Evolutionary conservation across 805 yeast species (phyloP), one percentile per base, ranked within the genome.

Genomic region (Candida nanaspora): DNA sequence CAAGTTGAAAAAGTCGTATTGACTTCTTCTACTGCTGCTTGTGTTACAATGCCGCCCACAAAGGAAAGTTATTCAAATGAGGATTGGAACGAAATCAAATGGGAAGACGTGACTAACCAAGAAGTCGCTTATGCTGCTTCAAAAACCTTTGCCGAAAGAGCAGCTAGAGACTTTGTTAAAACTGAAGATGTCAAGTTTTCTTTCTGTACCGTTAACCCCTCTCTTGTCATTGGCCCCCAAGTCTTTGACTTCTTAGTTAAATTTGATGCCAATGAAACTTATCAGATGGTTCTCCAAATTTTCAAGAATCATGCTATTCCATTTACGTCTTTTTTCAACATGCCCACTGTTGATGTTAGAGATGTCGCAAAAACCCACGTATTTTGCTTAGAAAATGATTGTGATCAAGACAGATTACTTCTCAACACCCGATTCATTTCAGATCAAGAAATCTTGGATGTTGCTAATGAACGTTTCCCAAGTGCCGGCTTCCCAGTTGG

Each of bases 301-400:
- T 8, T 13, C 10, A 27, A 13, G 6, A n/a, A n/a, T n/a, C 14
- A 14, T 20, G 34, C 51, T 42, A 46, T 40, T 10, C 49, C 58
- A 13, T 41, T 35, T 26, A 48, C 43, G 35, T 40, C 42, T 55
- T 54, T 38, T 76, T 67, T 53, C 46, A 5, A 9, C 25, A 9
- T 43, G 42, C 7, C 40, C 46, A 13, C 43, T 36, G 63, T 72
- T 29, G 83, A 79, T 55, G 84, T 80, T 4, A 67, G 83, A 50
- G 85, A 80, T 51, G 81, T 74, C 30, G 82, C 85, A 6, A 53
- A 52, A 41, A 76, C 80, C 7, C 86, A 80, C 51, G 50, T 76
- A 14, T 48, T 53, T 14, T 78, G 81, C 3, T 63, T 74, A 42
- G 71, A 69, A 48, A 63, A 57, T 40, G 57, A 56, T 27, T 63